Conservation (phyloP, 495 filamentous ascomycete genomes). For the Xylaria scruposa region DNA sequence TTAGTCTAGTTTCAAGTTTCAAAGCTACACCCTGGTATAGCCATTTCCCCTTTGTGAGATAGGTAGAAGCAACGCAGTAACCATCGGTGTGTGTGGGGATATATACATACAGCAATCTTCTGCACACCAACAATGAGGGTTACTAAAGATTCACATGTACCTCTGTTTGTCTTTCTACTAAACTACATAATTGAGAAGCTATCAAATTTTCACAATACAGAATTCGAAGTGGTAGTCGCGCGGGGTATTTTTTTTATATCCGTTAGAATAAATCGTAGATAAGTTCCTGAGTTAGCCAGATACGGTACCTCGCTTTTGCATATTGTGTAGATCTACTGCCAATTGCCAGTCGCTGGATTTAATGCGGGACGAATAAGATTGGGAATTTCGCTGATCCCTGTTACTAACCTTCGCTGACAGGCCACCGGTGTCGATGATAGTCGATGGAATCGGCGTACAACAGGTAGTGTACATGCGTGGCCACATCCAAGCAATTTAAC, state of each 20-base stretch:
- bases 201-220: background rate
- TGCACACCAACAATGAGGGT: background rate
- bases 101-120: background rate
- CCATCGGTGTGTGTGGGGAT: conserved; percentile 1
- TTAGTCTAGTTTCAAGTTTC: background rate
- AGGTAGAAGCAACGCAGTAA: background rate
- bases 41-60: background rate
- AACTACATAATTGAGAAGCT: background rate
- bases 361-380: conserved; percentile 12
- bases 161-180: background rate
- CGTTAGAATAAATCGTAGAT: background rate
- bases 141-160: background rate
- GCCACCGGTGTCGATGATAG: background rate
- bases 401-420: background rate
- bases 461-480: background rate
- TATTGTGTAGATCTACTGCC: background rate
- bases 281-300: background rate
- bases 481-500: conserved; percentile 7
- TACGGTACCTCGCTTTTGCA: conserved; percentile 3
- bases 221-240: background rate
- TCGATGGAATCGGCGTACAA: background rate
- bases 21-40: background rate
- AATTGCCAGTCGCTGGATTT: background rate
- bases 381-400: background rate
- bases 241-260: background rate